Base-by-base conservation (phyloP, 2,329 filamentous ascomycete species). In the Cercospora berteroae region DNA sequence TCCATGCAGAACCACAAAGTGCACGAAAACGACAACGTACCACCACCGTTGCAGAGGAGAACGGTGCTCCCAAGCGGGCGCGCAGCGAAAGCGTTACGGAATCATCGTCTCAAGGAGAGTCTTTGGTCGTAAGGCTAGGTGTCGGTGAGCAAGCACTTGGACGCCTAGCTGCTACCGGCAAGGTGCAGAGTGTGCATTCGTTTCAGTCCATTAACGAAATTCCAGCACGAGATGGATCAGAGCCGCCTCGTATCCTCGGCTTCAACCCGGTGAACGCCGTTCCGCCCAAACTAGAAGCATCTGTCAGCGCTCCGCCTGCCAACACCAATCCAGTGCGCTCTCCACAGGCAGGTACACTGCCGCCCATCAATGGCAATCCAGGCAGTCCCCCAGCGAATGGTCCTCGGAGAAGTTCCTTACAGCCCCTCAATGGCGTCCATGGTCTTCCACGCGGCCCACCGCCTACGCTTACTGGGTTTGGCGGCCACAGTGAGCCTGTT, bases 91-190 rank as follows among this genome's bases (percentile, higher is more conserved):
- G 63, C 20, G 57, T 58, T 12, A 36, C 60, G 13, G 62, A 55
- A 59, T 63, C 61, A 18, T 63, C 61, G 36, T 27, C 36, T 63
- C 61, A 33, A 23, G 65, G 48, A 39, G 58, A 65, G 50, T 67
- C 66, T 10, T 42, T 67, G 25, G 62, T 65, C 25, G 58, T 67
- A n/a, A 64, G 58, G 63, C 66, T 67, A n/a, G 42, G 52, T 55
- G 44, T 65, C 29, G 61, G 61, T 56, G 48, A 63, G 61, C 61
- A 63, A 33, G 48, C 61, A 55, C 44, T 63, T 16, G 61, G 18
- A 18, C 44, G 48, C 27, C 61, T 63, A n/a, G 61, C 61, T 36
- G 61, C 20, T 20, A 33, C 44, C 44, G 60, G 44, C 10, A 63
- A 63, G 44, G 61, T 63, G 48, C 39, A 55, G 23, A 62, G 60